Base-by-base conservation (phyloP, 257 asterid genomes). In the Oldenlandia corymbosa region DNA sequence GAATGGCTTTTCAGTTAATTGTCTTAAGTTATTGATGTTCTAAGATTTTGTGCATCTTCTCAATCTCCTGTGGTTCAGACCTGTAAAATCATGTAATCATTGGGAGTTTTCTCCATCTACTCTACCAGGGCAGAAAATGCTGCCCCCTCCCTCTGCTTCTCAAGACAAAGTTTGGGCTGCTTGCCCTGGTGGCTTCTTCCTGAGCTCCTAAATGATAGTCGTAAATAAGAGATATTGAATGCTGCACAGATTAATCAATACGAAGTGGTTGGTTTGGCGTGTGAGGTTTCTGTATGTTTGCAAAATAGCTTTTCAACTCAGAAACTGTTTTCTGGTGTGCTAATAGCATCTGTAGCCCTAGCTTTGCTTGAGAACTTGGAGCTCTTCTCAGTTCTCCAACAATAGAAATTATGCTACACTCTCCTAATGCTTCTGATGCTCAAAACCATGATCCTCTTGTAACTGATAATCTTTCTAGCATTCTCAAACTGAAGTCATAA, bases 261-360 rank as follows among this genome's bases (percentile, higher is more conserved):
- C 41, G 79, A 83, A 64, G 85, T 5, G 8, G 30, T 87, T 3
- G 85, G 85, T 0, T 73, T 71, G 13, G 85, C 87, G 4, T 86
- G 23, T 79, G 68, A 75, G 89, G 1, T 87, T 82, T 59, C 62
- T 87, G 11, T 79, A 76, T 30, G 88, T 30, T 86, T 1, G 80
- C 82, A 18, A 45, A 80, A 54, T 71, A 48, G 73, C 76, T n/a
- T 42, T 74, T 48, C 56, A 49, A 3, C 54, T 59, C 26, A 50
- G 43, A 57, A 43, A 48, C 0, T 72, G 87, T 66, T 54, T 74
- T 13, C 71, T 52, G 26, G 69, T 65, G 17, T 79, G 56, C 63
- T 50, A 0, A 66, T 79, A 36, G 53, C 86, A 48, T 63, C 90
- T 1, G 20, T 80, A 1, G 79, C 84, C 0, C 58, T 82, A 60